phyloP scores from a whole-genome alignment of 1,139 yeast species.

The Pichia sp. region DNA sequence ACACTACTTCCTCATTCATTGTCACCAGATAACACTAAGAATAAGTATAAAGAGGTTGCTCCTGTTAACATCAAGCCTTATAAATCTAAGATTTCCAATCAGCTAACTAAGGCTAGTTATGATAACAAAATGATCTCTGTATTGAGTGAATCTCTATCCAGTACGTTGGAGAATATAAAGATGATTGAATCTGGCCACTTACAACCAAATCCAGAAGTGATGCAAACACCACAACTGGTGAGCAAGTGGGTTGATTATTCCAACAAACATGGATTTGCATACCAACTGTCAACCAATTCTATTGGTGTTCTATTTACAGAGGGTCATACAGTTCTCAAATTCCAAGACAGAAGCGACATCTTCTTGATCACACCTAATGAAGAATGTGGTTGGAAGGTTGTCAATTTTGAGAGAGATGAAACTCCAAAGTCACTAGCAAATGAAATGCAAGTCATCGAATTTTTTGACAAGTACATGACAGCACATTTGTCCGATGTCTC shows the following conservation, averaged over 20 bases:
- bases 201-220: slow-evolving; percentile 20
- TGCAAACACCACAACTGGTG: slow-evolving; percentile 62
- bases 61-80: slow-evolving; percentile 22
- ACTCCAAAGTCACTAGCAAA: slow-evolving; percentile 59
- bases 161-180: slow-evolving; percentile 26
- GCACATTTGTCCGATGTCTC: slow-evolving; percentile 73
- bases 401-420: slow-evolving; percentile 45
- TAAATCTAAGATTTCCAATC: slow-evolving; percentile 22
- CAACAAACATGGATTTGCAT: slow-evolving; percentile 91
- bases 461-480: slow-evolving; percentile 79
- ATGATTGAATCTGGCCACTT: slow-evolving; percentile 29
- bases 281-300: slow-evolving; percentile 83
- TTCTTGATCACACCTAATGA: slow-evolving; percentile 56
- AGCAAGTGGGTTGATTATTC: slow-evolving; percentile 99
- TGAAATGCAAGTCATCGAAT: slow-evolving; percentile 76
- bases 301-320: slow-evolving; percentile 91
- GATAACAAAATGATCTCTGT: slow-evolving; percentile 22
- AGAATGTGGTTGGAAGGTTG: slow-evolving; percentile 66
- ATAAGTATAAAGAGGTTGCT: slow-evolving; percentile 72
- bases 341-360: slow-evolving; percentile 55
- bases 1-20: slow-evolving; percentile 78
- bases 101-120: slow-evolving; percentile 22
- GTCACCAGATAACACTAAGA: slow-evolving; percentile 88
- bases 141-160: slow-evolving; percentile 22
- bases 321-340: slow-evolving; percentile 69